phyloP scores from a whole-genome alignment of 345 rosid species.

The Eutrema japonicum region DNA sequence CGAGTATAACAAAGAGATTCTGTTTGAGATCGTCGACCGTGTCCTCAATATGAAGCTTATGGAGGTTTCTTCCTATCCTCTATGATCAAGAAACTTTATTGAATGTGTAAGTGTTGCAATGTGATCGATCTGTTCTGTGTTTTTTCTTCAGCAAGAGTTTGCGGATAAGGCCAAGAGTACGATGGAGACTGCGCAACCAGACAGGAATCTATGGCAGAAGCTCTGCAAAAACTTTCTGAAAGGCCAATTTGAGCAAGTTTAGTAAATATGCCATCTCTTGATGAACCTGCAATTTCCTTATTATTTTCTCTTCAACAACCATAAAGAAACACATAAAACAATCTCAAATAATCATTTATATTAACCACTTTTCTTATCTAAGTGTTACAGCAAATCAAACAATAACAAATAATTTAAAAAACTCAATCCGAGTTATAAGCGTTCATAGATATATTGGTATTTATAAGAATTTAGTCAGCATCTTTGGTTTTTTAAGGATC shows the following conservation, averaged over 20 bases:
- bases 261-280: neutral
- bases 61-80: conserved; percentile 47
- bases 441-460: conserved; percentile 1
- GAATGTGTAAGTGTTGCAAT: neutral
- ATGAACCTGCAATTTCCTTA: neutral
- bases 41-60: conserved; percentile 52
- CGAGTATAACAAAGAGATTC: conserved; percentile 83
- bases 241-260: conserved; percentile 25
- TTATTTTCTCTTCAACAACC: neutral
- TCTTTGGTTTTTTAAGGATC: conserved; percentile 53
- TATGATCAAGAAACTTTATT: no score
- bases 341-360: conserved; percentile 7
- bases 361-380: neutral
- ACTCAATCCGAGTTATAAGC: conserved; percentile 3
- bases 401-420: neutral
- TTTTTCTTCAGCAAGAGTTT: conserved; percentile 35
- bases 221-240: conserved; percentile 41
- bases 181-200: conserved; percentile 39
- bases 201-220: conserved; percentile 38
- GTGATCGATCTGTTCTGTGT: neutral
- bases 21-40: conserved; percentile 71
- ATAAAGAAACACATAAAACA: conserved; percentile 7
- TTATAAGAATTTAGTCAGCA: neutral
- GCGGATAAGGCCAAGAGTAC: conserved; percentile 41
- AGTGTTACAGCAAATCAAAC: conserved; percentile 24